Base-by-base conservation (phyloP, 345 rosid genomes). In the Syzygium oleosum region DNA sequence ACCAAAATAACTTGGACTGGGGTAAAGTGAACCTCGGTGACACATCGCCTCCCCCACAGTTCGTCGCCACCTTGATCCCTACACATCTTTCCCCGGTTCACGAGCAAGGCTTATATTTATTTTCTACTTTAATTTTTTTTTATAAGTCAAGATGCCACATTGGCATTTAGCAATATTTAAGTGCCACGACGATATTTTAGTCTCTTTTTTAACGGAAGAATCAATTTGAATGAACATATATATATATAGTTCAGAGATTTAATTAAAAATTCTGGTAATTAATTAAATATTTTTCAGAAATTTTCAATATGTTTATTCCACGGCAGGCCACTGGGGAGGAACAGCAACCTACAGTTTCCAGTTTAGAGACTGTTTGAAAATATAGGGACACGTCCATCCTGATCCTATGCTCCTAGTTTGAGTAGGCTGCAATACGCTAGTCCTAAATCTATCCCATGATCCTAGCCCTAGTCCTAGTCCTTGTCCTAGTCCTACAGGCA, bases 41-140 rank as follows among this genome's bases (percentile, higher is more conserved):
- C 78, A 54, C 46, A 17, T 68, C 0, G 0, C 80, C 49, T 34
- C 11, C 13, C 9, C 13, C 0, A 19, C 19, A 68, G 25, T 19
- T 68, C 9, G 19, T 12, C 25, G 38, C 38, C 49, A 1, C 49
- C 25, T 68, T 2, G 0, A 34, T 68, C 25, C 7, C 25, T 34
- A 2, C 16, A 17, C 10, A 6, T 17, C 80, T 68, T 68, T 19
- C 14, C 14, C 22, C 38, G 19, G 25, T 68, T 68, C 49, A 68
- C 25, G 3, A 12, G 23, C 22, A 7, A 16, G 79, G 31, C 34
- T 68, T 68, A 0, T 31, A 10, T 17, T 68, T 38, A 65, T 31
- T 65, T 65, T 65, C 12, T 31, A 17, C 23, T 31, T 65, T 65
- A 65, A 65, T 43, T 43, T 43, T 5, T 43, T 5, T 68, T 21